Evolutionary conservation across 371 early-diverging fungal species (phyloP), one percentile per base, ranked within the genome.

Genomic region (Saksenaea vasiformis): DNA sequence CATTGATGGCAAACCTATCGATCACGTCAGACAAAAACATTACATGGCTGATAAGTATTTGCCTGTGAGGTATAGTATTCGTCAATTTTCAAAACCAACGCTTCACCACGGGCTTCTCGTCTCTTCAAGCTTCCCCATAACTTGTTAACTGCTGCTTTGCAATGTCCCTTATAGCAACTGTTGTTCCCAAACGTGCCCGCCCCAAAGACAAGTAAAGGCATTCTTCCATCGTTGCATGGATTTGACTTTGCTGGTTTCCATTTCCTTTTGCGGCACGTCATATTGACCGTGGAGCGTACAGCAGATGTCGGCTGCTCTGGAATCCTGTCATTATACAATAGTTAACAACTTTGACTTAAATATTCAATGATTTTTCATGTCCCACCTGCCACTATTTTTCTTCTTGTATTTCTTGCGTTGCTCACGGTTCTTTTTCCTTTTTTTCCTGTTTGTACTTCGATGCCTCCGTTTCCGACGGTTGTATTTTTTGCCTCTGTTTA

Each of bases 171-270:
- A 13, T 26, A 14, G 17, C 41, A 14, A 26, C 15, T 19, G 37
- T 58, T 36, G 22, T 58, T 58, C 38, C 58, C 41, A 37, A 43
- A 58, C 58, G 37, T 58, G 4, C 58, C 58, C 19, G 17, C 41
- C 14, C 58, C 58, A 22, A 58, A 58, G 11, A 58, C 37, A 19
- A 58, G 22, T 8, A 58, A 36, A 37, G 58, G 58, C 58, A 58
- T 58, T 27, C 15, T 27, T 5, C 28, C 56, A 19, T 56, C n/a
- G 56, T 19, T 56, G 27, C n/a, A 4, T 31, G 17, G 35, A 1
- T 17, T 17, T 31, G 28, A 5, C n/a, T 56, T 56, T 10, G 7
- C 27, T 1, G 13, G 9, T 19, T 28, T 56, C 56, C 56, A 56
- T 28, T 27, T 26, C 8, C 27, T 56, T 34, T 56, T 28, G 7